These are phyloP conservation scores for Nemania serpens DNA, from an alignment of 2,329 filamentous ascomycete species.

Conservation along the genomic window DNA sequence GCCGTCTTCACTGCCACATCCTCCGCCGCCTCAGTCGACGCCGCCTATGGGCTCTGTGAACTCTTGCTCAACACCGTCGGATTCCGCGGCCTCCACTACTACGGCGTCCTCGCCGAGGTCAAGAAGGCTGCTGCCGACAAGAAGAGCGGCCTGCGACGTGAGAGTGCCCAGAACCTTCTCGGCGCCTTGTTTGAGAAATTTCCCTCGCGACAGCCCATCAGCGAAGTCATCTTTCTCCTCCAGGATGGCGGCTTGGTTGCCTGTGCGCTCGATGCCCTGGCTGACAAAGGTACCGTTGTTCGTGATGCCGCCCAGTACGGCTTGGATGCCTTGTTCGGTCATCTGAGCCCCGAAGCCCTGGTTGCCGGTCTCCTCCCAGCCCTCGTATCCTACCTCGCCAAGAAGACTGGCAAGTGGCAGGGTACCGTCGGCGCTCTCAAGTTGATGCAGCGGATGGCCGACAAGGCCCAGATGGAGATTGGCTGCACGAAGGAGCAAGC, in stretches of 20 bases:
- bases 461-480: constrained; percentile 86
- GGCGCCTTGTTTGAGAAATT: constrained; percentile 93
- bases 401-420: constrained; percentile 94
- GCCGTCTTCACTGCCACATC: constrained; percentile 72
- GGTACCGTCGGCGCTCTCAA: constrained; percentile 86
- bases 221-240: constrained; percentile 81
- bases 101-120: constrained; percentile 60
- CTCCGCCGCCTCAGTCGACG: constrained; percentile 70
- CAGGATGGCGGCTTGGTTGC: constrained; percentile 76
- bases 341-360: constrained; percentile 80
- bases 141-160: constrained; percentile 83
- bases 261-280: constrained; percentile 78
- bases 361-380: constrained; percentile 81
- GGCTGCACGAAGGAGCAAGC: constrained; percentile 82
- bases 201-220: constrained; percentile 74
- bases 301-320: constrained; percentile 93
- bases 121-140: constrained; percentile 86
- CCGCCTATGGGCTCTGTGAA: constrained; percentile 65
- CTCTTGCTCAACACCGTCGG: constrained; percentile 60
- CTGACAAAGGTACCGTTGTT: constrained; percentile 88
- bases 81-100: constrained; percentile 56
- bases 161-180: constrained; percentile 92
- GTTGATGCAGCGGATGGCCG: constrained; percentile 89
- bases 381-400: constrained; percentile 75
- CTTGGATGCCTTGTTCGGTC: constrained; percentile 82